Conservation (phyloP, 192 early-diverging fungal genomes). For the Coemansia sp. region DNA sequence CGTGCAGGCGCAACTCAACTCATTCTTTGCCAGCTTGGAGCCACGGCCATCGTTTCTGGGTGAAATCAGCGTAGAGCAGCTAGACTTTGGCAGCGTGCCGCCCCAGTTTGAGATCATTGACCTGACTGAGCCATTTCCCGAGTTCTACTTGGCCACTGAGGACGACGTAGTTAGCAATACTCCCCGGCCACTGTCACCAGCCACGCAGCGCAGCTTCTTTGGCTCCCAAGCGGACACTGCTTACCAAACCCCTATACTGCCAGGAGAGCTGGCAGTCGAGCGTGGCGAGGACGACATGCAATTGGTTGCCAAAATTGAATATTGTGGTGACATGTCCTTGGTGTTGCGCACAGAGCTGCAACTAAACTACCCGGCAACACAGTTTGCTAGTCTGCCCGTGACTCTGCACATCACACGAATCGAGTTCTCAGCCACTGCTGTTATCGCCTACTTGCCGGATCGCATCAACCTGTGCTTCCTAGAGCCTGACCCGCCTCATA, state of each 20-base stretch:
- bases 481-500: conserved; percentile 48
- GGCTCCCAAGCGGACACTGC: conserved; percentile 8
- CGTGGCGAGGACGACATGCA: conserved; percentile 62
- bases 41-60: conserved; percentile 69
- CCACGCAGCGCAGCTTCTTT: conserved; percentile 18
- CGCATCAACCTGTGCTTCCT: conserved; percentile 72
- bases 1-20: conserved; percentile 64
- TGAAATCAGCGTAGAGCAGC: conserved; percentile 61
- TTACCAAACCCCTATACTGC: not conserved
- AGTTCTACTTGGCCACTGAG: conserved; percentile 69
- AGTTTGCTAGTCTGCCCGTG: conserved; percentile 73
- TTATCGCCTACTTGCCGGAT: conserved; percentile 63
- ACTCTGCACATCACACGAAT: conserved; percentile 65
- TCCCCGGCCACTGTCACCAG: conserved; percentile 20
- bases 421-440: conserved; percentile 64
- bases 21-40: conserved; percentile 57
- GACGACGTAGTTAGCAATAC: conserved; percentile 13
- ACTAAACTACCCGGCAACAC: conserved; percentile 72
- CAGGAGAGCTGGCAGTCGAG: conserved; percentile 14
- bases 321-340: conserved; percentile 72
- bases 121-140: conserved; percentile 71
- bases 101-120: conserved; percentile 68
- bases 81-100: conserved; percentile 68
- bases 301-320: conserved; percentile 58
- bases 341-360: conserved; percentile 64